Percentiles rank a stretch among this genome's conserved stretches.
phyloP scores from a whole-genome alignment of 371 early-diverging fungal species.

The Mortierella sp. region DNA sequence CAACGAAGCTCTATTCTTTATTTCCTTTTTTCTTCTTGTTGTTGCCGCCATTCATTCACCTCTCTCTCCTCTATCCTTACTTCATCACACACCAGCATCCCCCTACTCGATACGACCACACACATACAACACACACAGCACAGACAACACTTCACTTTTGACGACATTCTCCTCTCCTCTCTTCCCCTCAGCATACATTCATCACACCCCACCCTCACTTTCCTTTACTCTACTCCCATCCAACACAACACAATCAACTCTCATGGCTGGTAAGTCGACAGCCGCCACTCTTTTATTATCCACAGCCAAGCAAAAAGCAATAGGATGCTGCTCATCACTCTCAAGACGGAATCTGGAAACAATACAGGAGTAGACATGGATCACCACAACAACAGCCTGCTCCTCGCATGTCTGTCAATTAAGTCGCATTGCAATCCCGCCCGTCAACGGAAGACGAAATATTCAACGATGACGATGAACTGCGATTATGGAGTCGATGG shows the following conservation, averaged over 20 bases:
- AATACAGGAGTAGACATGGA: not conserved
- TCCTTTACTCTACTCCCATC: not conserved
- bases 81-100: not conserved
- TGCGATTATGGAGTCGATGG: not conserved
- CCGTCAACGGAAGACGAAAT: not conserved
- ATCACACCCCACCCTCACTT: not conserved
- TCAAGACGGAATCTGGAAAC: not conserved
- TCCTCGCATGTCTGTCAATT: not conserved
- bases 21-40: not conserved
- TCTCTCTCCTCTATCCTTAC: not conserved
- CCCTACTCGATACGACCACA: not conserved
- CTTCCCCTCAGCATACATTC: not conserved
- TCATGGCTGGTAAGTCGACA: constrained; percentile 36
- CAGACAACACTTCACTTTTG: too few species aligned
- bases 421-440: not conserved
- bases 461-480: not conserved
- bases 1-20: not conserved
- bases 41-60: not conserved
- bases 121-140: not conserved
- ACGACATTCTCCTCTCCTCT: not conserved
- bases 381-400: not conserved
- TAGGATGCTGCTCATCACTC: not conserved
- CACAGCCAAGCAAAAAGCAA: not conserved
- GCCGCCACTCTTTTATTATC: not conserved
- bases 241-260: not conserved